phyloP scores from a whole-genome alignment of 192 early-diverging fungal genomes.

The Piromyces finnis region DNA sequence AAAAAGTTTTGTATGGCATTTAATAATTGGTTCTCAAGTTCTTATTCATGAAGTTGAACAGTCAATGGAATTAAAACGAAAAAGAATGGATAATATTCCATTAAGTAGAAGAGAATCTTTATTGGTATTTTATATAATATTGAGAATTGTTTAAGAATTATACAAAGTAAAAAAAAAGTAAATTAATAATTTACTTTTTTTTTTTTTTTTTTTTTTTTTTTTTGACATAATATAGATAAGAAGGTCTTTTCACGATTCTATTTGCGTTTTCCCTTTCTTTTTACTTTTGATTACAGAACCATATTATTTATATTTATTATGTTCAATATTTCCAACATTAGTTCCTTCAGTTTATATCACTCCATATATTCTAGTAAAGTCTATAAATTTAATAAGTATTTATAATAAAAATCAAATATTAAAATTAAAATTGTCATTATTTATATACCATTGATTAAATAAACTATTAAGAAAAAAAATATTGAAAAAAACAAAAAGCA shows the following conservation, averaged over 20 bases:
- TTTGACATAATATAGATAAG: not conserved
- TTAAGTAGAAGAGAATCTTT: not conserved
- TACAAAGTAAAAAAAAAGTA: too few relatives aligned
- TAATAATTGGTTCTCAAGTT: not conserved
- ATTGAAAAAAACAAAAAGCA: not conserved
- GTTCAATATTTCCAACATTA: not conserved
- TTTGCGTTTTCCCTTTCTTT: not conserved
- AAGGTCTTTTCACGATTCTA: not conserved
- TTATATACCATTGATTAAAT: too few relatives aligned
- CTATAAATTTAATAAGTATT: too few relatives aligned
- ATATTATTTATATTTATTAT: not conserved
- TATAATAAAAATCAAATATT: too few relatives aligned
- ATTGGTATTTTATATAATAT: too few relatives aligned
- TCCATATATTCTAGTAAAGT: not conserved
- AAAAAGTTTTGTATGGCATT: not conserved
- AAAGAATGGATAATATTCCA: not conserved
- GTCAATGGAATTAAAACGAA: not conserved
- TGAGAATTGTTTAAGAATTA: too few relatives aligned
- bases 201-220: not conserved
- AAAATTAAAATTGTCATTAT: too few relatives aligned
- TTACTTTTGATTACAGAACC: not conserved
- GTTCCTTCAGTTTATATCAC: not conserved
- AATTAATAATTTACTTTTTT: too few relatives aligned
- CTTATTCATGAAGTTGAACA: not conserved
- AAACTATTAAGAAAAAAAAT: not conserved